Evolutionary conservation across 805 yeast genomes (phyloP).

Genomic region (Clavispora carvajalis): DNA sequence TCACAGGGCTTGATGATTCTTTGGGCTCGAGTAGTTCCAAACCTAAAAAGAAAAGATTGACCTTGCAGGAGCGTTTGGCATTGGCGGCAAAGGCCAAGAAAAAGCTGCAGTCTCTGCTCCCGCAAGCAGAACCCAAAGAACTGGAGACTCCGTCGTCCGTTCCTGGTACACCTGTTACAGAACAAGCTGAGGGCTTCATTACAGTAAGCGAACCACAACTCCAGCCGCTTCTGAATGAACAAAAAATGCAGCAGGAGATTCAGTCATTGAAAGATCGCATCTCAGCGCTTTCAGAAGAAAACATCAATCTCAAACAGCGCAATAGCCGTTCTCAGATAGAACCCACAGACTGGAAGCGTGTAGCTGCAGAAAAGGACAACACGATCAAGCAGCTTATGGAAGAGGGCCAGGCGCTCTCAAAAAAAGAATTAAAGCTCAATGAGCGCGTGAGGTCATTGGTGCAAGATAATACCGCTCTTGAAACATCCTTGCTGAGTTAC

Average conservation of each 20-base stretch:
- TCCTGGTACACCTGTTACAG: background rate
- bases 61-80: slow-evolving; percentile 82
- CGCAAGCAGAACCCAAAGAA: background rate
- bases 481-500: slow-evolving; percentile 23
- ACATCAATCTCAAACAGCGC: slow-evolving; percentile 1
- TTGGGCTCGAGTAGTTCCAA: background rate
- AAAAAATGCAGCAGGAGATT: background rate
- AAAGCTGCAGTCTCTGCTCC: slow-evolving; percentile 11
- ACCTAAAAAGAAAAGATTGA: slow-evolving; percentile 48
- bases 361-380: slow-evolving; percentile 47
- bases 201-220: background rate
- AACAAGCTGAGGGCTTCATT: background rate
- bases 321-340: background rate
- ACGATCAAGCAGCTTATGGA: slow-evolving; percentile 60
- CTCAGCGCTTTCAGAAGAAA: background rate
- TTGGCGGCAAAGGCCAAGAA: slow-evolving; percentile 60
- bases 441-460: slow-evolving; percentile 63
- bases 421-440: slow-evolving; percentile 63
- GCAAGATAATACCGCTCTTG: slow-evolving; percentile 24
- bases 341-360: slow-evolving; percentile 15
- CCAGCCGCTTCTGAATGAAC: background rate
- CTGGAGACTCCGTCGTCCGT: background rate
- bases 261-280: background rate
- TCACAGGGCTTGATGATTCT: background rate
- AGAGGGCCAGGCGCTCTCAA: slow-evolving; percentile 72